Evolutionary conservation across 306 rosid genomes (phyloP).

Genomic region (Albizia julibrissin): DNA sequence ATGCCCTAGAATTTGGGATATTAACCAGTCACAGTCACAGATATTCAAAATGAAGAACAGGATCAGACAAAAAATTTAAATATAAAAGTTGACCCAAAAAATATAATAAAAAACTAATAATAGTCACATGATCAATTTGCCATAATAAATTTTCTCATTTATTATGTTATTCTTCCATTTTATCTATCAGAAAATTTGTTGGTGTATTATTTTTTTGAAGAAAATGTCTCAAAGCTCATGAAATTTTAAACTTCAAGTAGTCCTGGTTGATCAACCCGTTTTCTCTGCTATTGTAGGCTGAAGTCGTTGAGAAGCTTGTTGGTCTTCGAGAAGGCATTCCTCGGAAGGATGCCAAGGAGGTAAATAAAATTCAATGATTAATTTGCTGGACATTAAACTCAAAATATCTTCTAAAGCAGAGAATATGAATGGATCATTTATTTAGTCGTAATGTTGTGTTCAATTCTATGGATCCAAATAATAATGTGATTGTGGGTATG

Average conservation of each 20-base stretch:
- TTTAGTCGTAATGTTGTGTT: not conserved
- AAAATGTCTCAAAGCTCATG: not conserved
- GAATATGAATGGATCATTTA: slow-evolving; percentile 24
- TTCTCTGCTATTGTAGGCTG: slow-evolving; percentile 60
- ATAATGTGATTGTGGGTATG: slow-evolving; percentile 7
- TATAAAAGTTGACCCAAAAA: not conserved
- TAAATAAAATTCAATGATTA: slow-evolving; percentile 35
- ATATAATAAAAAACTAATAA: not conserved
- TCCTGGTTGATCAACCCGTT: slow-evolving; percentile 19
- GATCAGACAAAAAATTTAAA: not conserved
- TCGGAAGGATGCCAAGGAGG: slow-evolving; percentile 98
- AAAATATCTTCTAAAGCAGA: not conserved
- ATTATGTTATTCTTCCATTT: not conserved
- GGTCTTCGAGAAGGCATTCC: slow-evolving; percentile 96
- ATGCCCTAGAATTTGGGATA: not conserved
- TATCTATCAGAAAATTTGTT: not conserved
- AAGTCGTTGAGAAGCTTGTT: slow-evolving; percentile 97
- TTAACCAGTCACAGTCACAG: not conserved
- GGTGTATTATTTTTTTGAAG: not conserved
- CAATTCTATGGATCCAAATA: slow-evolving; percentile 2
- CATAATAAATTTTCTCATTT: not conserved
- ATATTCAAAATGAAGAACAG: not conserved
- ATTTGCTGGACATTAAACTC: slow-evolving; percentile 25
- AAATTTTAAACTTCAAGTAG: slow-evolving; percentile 15
- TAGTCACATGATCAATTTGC: not conserved